These are phyloP conservation scores for Pseudogymnoascus sp. DNA, from an alignment of 2,329 filamentous ascomycete species.

Conservation along the genomic window DNA sequence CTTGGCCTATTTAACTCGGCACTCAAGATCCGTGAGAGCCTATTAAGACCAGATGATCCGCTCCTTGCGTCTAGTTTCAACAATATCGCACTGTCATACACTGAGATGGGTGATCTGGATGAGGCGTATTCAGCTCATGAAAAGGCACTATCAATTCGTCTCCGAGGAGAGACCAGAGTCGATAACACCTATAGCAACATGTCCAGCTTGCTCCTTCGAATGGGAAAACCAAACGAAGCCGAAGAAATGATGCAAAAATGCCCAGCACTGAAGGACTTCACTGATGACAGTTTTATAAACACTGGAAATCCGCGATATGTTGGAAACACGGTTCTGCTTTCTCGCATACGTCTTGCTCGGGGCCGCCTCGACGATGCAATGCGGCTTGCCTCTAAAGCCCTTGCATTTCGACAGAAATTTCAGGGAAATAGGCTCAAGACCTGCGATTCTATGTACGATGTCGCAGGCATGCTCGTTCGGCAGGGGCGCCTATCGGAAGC, in stretches of 20 bases:
- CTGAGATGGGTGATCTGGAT: slow-evolving; percentile 28
- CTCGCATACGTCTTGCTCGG: slow-evolving; percentile 7
- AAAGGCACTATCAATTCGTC: slow-evolving; percentile 24
- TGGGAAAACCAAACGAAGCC: slow-evolving; percentile 30
- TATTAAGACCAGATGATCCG: slow-evolving; percentile 21
- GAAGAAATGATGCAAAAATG: slow-evolving; percentile 30
- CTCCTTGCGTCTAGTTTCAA: slow-evolving; percentile 29
- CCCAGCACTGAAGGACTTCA: slow-evolving; percentile 30
- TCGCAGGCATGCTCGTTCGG: not conserved
- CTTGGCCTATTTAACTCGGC: slow-evolving; percentile 22
- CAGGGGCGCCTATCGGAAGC: not conserved
- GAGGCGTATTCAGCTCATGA: slow-evolving; percentile 25
- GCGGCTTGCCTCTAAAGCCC: slow-evolving; percentile 8
- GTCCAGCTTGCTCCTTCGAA: slow-evolving; percentile 30
- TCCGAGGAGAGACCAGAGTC: slow-evolving; percentile 27
- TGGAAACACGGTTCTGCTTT: slow-evolving; percentile 7
- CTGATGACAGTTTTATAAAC: slow-evolving; percentile 32
- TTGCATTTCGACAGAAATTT: slow-evolving; percentile 5
- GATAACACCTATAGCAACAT: slow-evolving; percentile 35
- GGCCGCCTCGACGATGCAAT: not conserved
- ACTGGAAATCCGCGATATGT: slow-evolving; percentile 15
- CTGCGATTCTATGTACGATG: slow-evolving; percentile 11
- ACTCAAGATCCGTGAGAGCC: slow-evolving; percentile 21
- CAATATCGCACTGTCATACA: slow-evolving; percentile 30
- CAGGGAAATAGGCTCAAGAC: slow-evolving; percentile 5